Percentiles rank a stretch among this genome's conserved stretches.
Conservation (phyloP, 345 rosid species). For the Gynandropsis gynandra region DNA sequence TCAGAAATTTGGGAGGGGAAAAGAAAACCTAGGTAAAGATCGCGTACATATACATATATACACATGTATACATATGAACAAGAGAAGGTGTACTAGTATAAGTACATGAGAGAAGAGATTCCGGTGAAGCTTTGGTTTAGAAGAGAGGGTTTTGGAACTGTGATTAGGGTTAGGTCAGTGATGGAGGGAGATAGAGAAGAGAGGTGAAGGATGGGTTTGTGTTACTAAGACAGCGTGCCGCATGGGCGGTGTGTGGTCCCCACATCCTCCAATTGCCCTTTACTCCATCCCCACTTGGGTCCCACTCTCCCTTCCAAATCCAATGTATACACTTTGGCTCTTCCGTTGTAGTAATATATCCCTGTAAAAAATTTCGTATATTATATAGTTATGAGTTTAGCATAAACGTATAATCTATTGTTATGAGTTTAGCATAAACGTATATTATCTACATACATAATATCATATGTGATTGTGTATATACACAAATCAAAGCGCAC, state of each 20-base stretch:
- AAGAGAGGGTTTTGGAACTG: slow-evolving; percentile 14
- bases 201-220: slow-evolving; percentile 44
- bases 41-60: too few relatives aligned
- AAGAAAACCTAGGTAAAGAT: too few relatives aligned
- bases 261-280: slow-evolving; percentile 22
- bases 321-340: too few relatives aligned
- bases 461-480: slow-evolving; percentile 16
- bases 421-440: slow-evolving; percentile 23
- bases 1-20: too few relatives aligned
- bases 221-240: slow-evolving; percentile 46
- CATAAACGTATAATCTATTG: too few relatives aligned
- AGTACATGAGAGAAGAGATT: slow-evolving; percentile 20
- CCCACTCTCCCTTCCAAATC: slow-evolving; percentile 29
- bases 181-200: slow-evolving; percentile 46
- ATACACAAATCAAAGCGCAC: slow-evolving; percentile 21
- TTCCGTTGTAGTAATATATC: slow-evolving; percentile 12
- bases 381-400: too few relatives aligned
- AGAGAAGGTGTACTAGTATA: too few relatives aligned
- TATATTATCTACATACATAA: slow-evolving; percentile 26
- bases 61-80: too few relatives aligned
- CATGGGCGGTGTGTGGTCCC: slow-evolving; percentile 73
- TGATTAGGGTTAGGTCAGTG: slow-evolving; percentile 22
- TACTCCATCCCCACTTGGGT: too few relatives aligned
- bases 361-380: too few relatives aligned
- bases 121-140: slow-evolving; percentile 25